A percentile compares a stretch with the other conserved stretches of the same genome.
Evolutionary conservation across 148 eudicot genomes (phyloP).

Genomic region (Dianthus caryophyllus): DNA sequence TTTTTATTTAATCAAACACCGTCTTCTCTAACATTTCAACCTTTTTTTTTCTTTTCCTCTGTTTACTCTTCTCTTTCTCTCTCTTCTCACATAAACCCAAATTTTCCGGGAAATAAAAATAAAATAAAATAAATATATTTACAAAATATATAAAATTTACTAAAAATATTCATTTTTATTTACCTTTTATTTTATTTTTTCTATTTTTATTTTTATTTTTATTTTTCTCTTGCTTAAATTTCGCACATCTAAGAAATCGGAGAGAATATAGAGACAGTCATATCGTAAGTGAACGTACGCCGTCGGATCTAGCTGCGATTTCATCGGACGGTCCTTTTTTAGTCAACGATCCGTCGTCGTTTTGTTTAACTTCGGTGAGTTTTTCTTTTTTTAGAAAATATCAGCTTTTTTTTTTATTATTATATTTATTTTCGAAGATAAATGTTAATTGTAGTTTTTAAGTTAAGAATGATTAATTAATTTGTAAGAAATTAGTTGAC

Average conservation of each 20-base stretch:
- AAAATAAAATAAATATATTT: too few relatives aligned
- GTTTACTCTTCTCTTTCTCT: neutral
- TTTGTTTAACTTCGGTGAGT: conserved; percentile 20
- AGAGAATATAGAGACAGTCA: conserved; percentile 6
- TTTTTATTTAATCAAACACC: neutral
- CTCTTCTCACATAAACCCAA: neutral
- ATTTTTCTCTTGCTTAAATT: neutral
- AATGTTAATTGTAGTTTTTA: neutral
- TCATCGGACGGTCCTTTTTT: conserved; percentile 1
- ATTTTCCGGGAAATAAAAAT: neutral
- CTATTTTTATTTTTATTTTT: neutral
- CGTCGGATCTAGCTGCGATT: conserved; percentile 26
- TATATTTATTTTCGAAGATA: neutral
- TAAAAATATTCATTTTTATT: too few relatives aligned
- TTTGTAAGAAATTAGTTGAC: too few relatives aligned
- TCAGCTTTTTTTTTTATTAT: neutral
- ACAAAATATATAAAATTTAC: too few relatives aligned
- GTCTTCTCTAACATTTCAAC: neutral
- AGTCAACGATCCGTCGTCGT: conserved; percentile 25
- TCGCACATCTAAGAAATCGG: conserved; percentile 16
- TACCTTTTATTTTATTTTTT: too few relatives aligned
- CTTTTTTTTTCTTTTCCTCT: neutral
- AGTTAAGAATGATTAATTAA: neutral
- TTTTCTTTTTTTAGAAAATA: neutral
- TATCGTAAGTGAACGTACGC: neutral